phyloP scores from a whole-genome alignment of 2,329 filamentous ascomycete genomes.

The Pseudogymnoascus pannorum region DNA sequence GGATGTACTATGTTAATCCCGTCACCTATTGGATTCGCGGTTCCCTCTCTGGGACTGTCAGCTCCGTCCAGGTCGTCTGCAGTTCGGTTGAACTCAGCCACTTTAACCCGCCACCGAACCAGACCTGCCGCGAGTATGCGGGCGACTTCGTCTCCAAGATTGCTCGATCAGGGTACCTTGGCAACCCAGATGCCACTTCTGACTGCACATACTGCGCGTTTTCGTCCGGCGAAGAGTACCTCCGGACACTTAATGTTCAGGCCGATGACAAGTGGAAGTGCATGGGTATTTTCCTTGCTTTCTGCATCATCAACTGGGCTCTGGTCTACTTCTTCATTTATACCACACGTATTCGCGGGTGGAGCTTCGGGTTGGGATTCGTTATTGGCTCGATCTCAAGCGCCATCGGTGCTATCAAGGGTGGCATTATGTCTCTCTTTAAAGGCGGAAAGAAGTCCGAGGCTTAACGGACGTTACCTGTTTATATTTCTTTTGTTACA shows the following conservation, averaged over 20 bases:
- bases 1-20: slow-evolving; percentile 49
- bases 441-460: neutral
- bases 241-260: slow-evolving; percentile 49
- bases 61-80: slow-evolving; percentile 41
- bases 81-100: slow-evolving; percentile 40
- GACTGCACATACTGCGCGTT: slow-evolving; percentile 57
- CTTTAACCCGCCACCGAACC: slow-evolving; percentile 31
- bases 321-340: slow-evolving; percentile 74
- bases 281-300: slow-evolving; percentile 67
- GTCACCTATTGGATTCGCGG: slow-evolving; percentile 55
- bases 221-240: slow-evolving; percentile 49
- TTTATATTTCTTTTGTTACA: neutral
- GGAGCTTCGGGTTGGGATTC: slow-evolving; percentile 60
- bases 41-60: slow-evolving; percentile 46
- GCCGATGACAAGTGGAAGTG: slow-evolving; percentile 59
- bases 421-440: slow-evolving; percentile 7
- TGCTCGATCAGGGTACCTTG: slow-evolving; percentile 37
- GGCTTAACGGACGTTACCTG: neutral
- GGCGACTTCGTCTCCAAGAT: slow-evolving; percentile 39
- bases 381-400: slow-evolving; percentile 44
- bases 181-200: slow-evolving; percentile 51
- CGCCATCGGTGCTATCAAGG: slow-evolving; percentile 31
- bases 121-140: slow-evolving; percentile 54
- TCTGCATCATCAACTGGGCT: slow-evolving; percentile 62
- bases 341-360: slow-evolving; percentile 61